phyloP scores from a whole-genome alignment of 2,329 filamentous ascomycete species.

The Ceratocystis cacaofunesta region DNA sequence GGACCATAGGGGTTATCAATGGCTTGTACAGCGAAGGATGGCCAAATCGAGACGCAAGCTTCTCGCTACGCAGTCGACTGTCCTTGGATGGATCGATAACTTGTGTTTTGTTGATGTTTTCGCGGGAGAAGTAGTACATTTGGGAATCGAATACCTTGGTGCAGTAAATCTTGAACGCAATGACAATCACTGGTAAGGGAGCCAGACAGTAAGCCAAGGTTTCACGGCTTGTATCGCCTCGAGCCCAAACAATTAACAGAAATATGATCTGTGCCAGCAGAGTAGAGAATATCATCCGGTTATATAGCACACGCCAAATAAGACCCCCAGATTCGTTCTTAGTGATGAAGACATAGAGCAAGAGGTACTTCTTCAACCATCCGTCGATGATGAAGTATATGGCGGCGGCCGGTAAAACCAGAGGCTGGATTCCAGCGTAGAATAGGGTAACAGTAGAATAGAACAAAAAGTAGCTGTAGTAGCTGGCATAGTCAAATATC shows the following conservation, averaged over 20 bases:
- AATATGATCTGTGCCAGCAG: constrained; percentile 67
- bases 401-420: constrained; percentile 72
- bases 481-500: constrained; percentile 84
- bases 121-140: constrained; percentile 63
- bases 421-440: constrained; percentile 71
- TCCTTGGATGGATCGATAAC: constrained; percentile 20
- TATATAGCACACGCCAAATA: constrained; percentile 85
- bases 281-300: constrained; percentile 73
- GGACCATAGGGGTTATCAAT: constrained; percentile 88
- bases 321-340: constrained; percentile 91
- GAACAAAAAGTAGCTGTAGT: constrained; percentile 97
- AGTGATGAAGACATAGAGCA: constrained; percentile 89
- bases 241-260: constrained; percentile 59
- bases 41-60: constrained; percentile 64
- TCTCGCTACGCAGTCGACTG: constrained; percentile 45
- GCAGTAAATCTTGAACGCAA: constrained; percentile 81
- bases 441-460: constrained; percentile 81
- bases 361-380: constrained; percentile 84
- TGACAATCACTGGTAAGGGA: constrained; percentile 63
- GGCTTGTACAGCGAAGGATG: constrained; percentile 83
- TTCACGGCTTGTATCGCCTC: constrained; percentile 42
- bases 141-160: constrained; percentile 58
- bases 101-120: constrained; percentile 27
- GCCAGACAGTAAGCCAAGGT: constrained; percentile 49
- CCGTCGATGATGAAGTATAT: constrained; percentile 81